These are phyloP conservation scores for Scedosporium boydii DNA, from an alignment of 2,329 filamentous ascomycete species.

Conservation along the genomic window DNA sequence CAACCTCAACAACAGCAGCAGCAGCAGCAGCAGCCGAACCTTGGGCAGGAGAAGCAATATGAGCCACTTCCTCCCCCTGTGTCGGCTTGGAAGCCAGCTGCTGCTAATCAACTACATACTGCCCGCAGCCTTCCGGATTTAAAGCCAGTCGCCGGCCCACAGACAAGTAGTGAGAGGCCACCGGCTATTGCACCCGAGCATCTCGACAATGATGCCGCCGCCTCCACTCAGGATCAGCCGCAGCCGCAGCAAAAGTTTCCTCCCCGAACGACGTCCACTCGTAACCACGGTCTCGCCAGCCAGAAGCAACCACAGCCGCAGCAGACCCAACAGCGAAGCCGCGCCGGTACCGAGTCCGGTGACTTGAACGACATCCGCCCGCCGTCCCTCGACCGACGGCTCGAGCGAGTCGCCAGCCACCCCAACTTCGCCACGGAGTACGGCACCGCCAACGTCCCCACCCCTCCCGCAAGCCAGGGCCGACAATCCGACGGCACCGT, in stretches of 20 bases:
- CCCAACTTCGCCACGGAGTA: conserved; percentile 8
- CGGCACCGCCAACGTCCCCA: conserved; percentile 14
- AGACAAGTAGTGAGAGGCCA: conserved; percentile 14
- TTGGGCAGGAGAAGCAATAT: conserved; percentile 10
- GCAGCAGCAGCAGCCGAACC: conserved; percentile 6
- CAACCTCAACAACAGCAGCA: background rate
- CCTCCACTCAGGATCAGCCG: conserved; percentile 10
- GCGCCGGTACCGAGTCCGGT: background rate
- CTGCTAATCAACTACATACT: conserved; percentile 13
- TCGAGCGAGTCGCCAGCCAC: conserved; percentile 3
- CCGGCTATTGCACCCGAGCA: conserved; percentile 11
- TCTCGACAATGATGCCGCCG: background rate
- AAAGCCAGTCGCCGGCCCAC: conserved; percentile 7
- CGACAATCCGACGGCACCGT: conserved; percentile 26
- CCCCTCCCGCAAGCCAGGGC: conserved; percentile 20
- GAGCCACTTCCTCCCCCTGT: conserved; percentile 14
- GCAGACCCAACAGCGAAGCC: conserved; percentile 3
- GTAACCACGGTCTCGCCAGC: conserved; percentile 12
- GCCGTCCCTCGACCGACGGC: conserved; percentile 3
- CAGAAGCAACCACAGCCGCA: conserved; percentile 8
- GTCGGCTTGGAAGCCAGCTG: conserved; percentile 15
- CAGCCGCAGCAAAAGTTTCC: conserved; percentile 18
- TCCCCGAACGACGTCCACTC: conserved; percentile 21
- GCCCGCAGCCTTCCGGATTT: conserved; percentile 16
- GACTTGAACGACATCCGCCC: conserved; percentile 1